Conservation (phyloP, 163 green algal genomes). For the Scenedesmus sp. region DNA sequence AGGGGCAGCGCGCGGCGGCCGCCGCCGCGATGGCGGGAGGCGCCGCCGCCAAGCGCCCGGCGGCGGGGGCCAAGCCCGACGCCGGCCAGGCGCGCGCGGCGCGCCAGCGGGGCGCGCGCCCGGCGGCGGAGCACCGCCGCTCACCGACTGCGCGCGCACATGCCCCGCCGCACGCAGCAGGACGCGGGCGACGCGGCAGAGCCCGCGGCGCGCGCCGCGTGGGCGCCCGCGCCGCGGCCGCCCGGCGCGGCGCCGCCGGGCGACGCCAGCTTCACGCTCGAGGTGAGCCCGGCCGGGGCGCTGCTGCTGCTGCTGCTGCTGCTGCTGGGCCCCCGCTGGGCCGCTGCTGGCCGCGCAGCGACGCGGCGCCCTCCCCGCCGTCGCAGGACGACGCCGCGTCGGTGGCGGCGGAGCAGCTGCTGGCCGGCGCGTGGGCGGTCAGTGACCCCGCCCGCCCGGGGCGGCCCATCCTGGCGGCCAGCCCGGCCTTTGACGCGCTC, state of each 20-base stretch:
- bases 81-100: too few relatives aligned
- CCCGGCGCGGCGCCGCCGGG: not conserved
- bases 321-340: not conserved
- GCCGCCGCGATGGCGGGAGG: too few relatives aligned
- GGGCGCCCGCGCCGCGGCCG: not conserved
- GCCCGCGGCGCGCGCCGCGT: too few relatives aligned
- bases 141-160: too few relatives aligned
- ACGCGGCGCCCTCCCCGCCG: too few relatives aligned
- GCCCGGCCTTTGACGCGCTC: constrained; percentile 52
- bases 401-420: not conserved
- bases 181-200: too few relatives aligned
- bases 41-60: too few relatives aligned
- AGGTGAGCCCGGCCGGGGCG: not conserved
- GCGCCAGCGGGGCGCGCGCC: too few relatives aligned
- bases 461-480: constrained; percentile 51
- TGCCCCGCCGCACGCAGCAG: too few relatives aligned
- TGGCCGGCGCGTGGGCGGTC: constrained; percentile 15
- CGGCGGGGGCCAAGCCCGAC: too few relatives aligned
- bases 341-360: not conserved
- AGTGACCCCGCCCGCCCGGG: not conserved
- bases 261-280: constrained; percentile 18
- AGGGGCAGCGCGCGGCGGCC: too few relatives aligned
- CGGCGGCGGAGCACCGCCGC: too few relatives aligned
- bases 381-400: constrained; percentile 22
- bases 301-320: not conserved